phyloP scores from a whole-genome alignment of 2,329 filamentous ascomycete species.

The Huntiella bhutanensis region DNA sequence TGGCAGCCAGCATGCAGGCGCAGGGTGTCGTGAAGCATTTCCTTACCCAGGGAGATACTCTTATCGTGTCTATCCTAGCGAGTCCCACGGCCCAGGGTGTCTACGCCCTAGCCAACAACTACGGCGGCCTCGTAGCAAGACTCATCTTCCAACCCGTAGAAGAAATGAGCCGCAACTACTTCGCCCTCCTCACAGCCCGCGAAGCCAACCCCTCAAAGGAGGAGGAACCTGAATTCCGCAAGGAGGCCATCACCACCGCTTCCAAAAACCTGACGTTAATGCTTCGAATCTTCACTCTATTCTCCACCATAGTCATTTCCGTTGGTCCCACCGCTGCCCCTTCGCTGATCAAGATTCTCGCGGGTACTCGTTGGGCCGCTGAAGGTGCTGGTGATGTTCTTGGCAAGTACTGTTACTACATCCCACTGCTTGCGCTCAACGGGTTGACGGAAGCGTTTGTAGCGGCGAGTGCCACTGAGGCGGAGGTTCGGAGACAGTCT shows the following conservation, averaged over 20 bases:
- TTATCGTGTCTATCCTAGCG: slow-evolving; percentile 65
- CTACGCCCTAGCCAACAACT: slow-evolving; percentile 88
- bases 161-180: slow-evolving; percentile 78
- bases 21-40: slow-evolving; percentile 85
- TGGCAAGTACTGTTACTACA: slow-evolving; percentile 73
- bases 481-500: slow-evolving; percentile 59
- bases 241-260: slow-evolving; percentile 22
- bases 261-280: slow-evolving; percentile 40
- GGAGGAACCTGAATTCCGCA: slow-evolving; percentile 13
- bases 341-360: slow-evolving; percentile 52
- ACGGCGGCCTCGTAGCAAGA: slow-evolving; percentile 71
- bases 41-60: slow-evolving; percentile 82
- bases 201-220: slow-evolving; percentile 14
- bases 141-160: slow-evolving; percentile 90
- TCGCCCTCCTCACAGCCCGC: slow-evolving; percentile 53
- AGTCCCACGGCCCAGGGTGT: slow-evolving; percentile 67
- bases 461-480: slow-evolving; percentile 59
- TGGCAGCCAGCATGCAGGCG: slow-evolving; percentile 66
- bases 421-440: slow-evolving; percentile 81
- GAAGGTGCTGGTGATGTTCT: slow-evolving; percentile 58
- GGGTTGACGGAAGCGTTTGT: slow-evolving; percentile 88
- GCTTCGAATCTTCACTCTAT: slow-evolving; percentile 52
- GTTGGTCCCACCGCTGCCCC: slow-evolving; percentile 62
- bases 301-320: slow-evolving; percentile 48
- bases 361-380: slow-evolving; percentile 56